These are phyloP conservation scores for Penicillium sp. DNA, from an alignment of 2,329 filamentous ascomycete genomes.

Conservation along the genomic window DNA sequence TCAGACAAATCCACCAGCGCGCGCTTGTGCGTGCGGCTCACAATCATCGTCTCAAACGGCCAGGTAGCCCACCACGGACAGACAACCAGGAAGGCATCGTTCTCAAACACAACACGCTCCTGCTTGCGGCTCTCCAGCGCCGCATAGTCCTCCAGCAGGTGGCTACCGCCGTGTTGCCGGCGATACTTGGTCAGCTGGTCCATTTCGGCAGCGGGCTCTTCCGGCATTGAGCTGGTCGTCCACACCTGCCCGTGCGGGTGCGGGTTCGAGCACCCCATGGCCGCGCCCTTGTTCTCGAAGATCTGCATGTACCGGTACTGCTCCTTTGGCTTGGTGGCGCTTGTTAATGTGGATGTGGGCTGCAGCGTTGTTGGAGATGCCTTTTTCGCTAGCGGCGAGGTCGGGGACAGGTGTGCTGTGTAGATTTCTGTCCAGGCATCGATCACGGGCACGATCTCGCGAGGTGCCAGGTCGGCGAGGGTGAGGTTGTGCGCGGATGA, in stretches of 20 bases:
- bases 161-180: conserved; percentile 59
- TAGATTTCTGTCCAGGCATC: conserved; percentile 90
- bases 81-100: conserved; percentile 71
- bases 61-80: conserved; percentile 97
- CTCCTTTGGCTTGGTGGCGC: conserved; percentile 50
- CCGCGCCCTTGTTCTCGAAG: conserved; percentile 95
- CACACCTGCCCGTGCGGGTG: conserved; percentile 96
- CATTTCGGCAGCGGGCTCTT: conserved; percentile 76
- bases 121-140: conserved; percentile 69
- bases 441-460: conserved; percentile 72
- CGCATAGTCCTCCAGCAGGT: conserved; percentile 80
- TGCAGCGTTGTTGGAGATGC: conserved; percentile 42
- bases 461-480: conserved; percentile 72
- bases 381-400: conserved; percentile 53
- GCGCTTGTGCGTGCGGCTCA: conserved; percentile 74
- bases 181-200: conserved; percentile 70
- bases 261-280: conserved; percentile 98
- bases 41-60: conserved; percentile 91
- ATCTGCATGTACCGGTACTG: conserved; percentile 98
- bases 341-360: conserved; percentile 39
- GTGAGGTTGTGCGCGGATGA: conserved; percentile 83
- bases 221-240: conserved; percentile 83
- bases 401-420: conserved; percentile 64
- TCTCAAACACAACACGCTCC: conserved; percentile 82
- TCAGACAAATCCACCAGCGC: conserved; percentile 71